Conservation (phyloP, 2,329 filamentous ascomycete species). For the Hymenoscyphus repandus region DNA sequence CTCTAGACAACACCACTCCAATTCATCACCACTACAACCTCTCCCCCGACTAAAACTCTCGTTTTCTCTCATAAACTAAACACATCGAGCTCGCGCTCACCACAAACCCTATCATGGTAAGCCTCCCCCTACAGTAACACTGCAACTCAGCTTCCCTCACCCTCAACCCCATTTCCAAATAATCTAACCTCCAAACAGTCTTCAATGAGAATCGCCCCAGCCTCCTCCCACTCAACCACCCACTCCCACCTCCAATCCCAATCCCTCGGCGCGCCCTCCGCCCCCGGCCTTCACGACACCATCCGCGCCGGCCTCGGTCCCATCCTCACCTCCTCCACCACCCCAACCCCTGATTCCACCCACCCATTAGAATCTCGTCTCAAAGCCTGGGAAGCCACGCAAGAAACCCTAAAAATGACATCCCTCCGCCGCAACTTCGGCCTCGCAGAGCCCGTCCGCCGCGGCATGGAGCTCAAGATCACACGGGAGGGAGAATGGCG, state of each 20-base stretch:
- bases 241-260: slow-evolving; percentile 55
- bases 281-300: slow-evolving; percentile 88
- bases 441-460: slow-evolving; percentile 84
- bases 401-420: slow-evolving; percentile 84
- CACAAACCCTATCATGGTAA: slow-evolving; percentile 22
- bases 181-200: slow-evolving; percentile 37
- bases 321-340: slow-evolving; percentile 43
- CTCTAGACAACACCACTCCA: neutral
- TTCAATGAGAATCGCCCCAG: slow-evolving; percentile 86
- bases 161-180: neutral
- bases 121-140: neutral
- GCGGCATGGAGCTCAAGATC: slow-evolving; percentile 94
- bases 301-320: slow-evolving; percentile 78
- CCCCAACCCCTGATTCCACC: slow-evolving; percentile 46
- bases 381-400: slow-evolving; percentile 82
- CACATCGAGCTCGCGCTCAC: neutral
- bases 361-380: slow-evolving; percentile 93
- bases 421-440: slow-evolving; percentile 82
- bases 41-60: neutral
- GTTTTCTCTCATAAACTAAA: neutral
- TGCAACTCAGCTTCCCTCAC: neutral
- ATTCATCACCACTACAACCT: slow-evolving; percentile 2
- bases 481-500: slow-evolving; percentile 74
- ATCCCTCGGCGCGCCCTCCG: slow-evolving; percentile 74
- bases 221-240: slow-evolving; percentile 58